Conservation (phyloP, 306 rosid species). For the Lagenaria siceraria region DNA sequence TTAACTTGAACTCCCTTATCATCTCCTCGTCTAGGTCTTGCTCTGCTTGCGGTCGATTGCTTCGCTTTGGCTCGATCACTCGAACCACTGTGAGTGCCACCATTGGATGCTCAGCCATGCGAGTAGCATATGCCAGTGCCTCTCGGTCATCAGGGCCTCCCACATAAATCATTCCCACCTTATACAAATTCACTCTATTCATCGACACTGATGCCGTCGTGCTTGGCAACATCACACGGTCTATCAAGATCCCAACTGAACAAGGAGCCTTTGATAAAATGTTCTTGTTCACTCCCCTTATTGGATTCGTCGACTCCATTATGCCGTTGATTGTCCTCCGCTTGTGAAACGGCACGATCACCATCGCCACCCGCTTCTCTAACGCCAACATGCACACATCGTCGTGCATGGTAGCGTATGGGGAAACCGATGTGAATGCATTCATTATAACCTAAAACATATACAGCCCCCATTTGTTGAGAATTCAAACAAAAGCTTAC, state of each 20-base stretch:
- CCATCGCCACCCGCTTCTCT: conserved; percentile 22
- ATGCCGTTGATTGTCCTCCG: neutral
- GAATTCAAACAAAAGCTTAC: too few relatives aligned
- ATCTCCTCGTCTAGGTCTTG: conserved; percentile 15
- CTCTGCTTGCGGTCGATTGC: too few relatives aligned
- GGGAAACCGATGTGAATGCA: conserved; percentile 37
- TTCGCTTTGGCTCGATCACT: neutral
- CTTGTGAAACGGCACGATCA: conserved; percentile 47
- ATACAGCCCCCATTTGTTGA: neutral
- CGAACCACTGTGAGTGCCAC: conserved; percentile 11
- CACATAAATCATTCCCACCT: conserved; percentile 27
- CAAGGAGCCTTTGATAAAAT: conserved; percentile 39
- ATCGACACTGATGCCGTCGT: neutral
- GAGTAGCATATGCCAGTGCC: conserved; percentile 16
- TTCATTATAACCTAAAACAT: conserved; percentile 3
- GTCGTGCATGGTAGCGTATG: conserved; percentile 50
- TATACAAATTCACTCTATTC: neutral
- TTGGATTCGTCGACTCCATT: neutral
- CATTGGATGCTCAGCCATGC: conserved; percentile 9
- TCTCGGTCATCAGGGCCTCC: conserved; percentile 61
- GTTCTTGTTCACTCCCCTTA: conserved; percentile 37
- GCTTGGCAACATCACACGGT: conserved; percentile 10
- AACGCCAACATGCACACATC: conserved; percentile 38
- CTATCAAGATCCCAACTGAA: conserved; percentile 42
- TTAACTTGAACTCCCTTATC: conserved; percentile 17